These are phyloP conservation scores for Chenopodium berlandieri DNA, from an alignment of 148 eudicot species.

Conservation along the genomic window DNA sequence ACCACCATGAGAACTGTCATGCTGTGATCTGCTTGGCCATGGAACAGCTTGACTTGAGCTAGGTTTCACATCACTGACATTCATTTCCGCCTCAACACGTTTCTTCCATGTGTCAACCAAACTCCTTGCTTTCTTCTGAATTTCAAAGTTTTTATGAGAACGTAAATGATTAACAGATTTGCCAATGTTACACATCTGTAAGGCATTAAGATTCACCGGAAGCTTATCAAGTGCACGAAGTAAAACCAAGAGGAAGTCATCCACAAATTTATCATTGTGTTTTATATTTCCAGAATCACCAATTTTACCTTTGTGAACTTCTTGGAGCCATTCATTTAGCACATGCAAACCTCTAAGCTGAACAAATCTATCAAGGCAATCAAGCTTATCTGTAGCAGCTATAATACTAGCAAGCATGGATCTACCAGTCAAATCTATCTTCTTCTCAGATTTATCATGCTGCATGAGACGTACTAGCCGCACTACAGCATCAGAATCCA, in stretches of 20 bases:
- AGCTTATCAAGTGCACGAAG: slow-evolving; percentile 87
- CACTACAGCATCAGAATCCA: slow-evolving; percentile 66
- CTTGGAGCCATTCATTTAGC: slow-evolving; percentile 88
- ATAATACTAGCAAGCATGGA: slow-evolving; percentile 66
- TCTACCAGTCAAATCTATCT: slow-evolving; percentile 54
- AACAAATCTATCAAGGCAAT: slow-evolving; percentile 74
- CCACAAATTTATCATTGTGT: slow-evolving; percentile 64
- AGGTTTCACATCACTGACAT: slow-evolving; percentile 57
- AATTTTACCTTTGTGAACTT: slow-evolving; percentile 71
- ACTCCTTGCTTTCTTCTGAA: slow-evolving; percentile 85
- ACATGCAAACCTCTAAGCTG: slow-evolving; percentile 73
- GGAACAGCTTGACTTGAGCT: slow-evolving; percentile 48
- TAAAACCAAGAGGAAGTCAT: slow-evolving; percentile 78
- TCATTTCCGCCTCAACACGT: slow-evolving; percentile 94
- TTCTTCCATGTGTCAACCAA: slow-evolving; percentile 95
- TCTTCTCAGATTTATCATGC: slow-evolving; percentile 52
- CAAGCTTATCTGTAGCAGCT: slow-evolving; percentile 72
- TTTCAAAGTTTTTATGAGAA: slow-evolving; percentile 66
- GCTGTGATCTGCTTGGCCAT: slow-evolving; percentile 55
- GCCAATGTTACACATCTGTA: slow-evolving; percentile 78
- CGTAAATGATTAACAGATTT: slow-evolving; percentile 84
- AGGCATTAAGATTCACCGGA: slow-evolving; percentile 81
- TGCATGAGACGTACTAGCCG: slow-evolving; percentile 79
- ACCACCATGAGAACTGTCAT: slow-evolving; percentile 50
- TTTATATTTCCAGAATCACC: slow-evolving; percentile 53